Evolutionary conservation across 495 filamentous ascomycete genomes (phyloP), one percentile per base, ranked within the genome.

Genomic region (Penicillium bovifimosum): DNA sequence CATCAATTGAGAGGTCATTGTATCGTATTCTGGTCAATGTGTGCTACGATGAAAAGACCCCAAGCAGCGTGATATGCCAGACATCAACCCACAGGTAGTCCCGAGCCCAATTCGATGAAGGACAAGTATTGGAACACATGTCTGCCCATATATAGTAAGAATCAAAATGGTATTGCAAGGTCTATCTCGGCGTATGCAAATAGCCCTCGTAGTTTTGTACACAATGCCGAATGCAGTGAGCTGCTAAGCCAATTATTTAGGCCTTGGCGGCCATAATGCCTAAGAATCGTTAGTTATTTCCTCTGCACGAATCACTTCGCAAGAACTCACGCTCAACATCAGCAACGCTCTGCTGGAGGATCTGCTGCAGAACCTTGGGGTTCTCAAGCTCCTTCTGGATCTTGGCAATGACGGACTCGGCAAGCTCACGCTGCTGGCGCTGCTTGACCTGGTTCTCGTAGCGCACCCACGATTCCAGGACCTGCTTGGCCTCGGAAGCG

Each of bases 381-480:
- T 85, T 96, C 81, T 96, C 91, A 43, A 99, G 82, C 80, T 96
- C 93, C 83, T 96, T 96, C 72, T 86, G 85, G 62, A 96, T 92
- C 83, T 95, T 99, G 73, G 82, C 82, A 61, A 99, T 97, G 72
- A 99, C 76, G 67, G 73, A 79, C 67, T 96, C 86, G 47, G 93
- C 89, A 59, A 99, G 81, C 82, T 99, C 93, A 70, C 80, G 85
- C 81, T 99, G 93, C 78, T 97, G 89, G 67, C 93, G 83, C 76
- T 91, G 86, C 87, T 96, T 99, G 64, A 97, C 91, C 78, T 97
- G 93, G 52, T 86, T 80, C 79, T 99, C 93, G 72, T 99, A 99
- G 63, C 93, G 84, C 51, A 96, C 91, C 93, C 95, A 97, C 45
- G 91, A 96, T 69, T 99, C 93, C 49, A 99, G 84, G 32, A 96